Evolutionary conservation across 2,329 filamentous ascomycete genomes (phyloP), one percentile per base, ranked within the genome.

Genomic region (Penicillium sp.): DNA sequence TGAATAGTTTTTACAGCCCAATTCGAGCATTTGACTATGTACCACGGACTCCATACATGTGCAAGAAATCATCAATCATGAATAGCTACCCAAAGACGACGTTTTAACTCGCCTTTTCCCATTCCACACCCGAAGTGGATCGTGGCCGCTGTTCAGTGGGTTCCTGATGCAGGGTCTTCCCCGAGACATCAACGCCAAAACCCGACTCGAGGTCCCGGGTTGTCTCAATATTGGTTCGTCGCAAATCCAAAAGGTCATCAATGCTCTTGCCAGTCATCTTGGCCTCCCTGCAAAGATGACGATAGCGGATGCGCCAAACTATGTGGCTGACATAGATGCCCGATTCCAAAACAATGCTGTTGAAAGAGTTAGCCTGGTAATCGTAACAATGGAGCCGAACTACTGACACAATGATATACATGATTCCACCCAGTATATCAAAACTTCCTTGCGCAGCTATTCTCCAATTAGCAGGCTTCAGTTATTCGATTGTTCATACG

Each of bases 321-420:
- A 78, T 65, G 56, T 86, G 82, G 10, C 78, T 82, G 23, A 67
- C 42, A 58, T 84, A 82, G 47, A 86, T 83, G 9, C 81, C 82
- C 6, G 75, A 66, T 61, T 86, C 83, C 10, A 86, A 72, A 3
- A 77, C 38, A 48, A 81, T 73, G 52, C 81, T 82, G 49, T 20
- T 23, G 27, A 20, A 9, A 37, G 10, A 18, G 18, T 47, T n/a
- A 42, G 31, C n/a, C 20, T 31, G 6, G 15, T 23, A 23, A 4
- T 23, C 24, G 13, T 10, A 9, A 15, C 28, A 29, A 32, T 20
- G 3, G n/a, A 13, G 7, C 33, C 13, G 42, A 37, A 18, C 8
- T 4, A 66, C 77, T 68, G 70, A 82, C 80, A 80, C 81, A 6
- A 81, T 66, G 44, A 83, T 79, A 60, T 85, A 86, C 50, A 83